Base-by-base conservation (phyloP, 2,329 filamentous ascomycete species). In the Ambrosiella cleistominuta region DNA sequence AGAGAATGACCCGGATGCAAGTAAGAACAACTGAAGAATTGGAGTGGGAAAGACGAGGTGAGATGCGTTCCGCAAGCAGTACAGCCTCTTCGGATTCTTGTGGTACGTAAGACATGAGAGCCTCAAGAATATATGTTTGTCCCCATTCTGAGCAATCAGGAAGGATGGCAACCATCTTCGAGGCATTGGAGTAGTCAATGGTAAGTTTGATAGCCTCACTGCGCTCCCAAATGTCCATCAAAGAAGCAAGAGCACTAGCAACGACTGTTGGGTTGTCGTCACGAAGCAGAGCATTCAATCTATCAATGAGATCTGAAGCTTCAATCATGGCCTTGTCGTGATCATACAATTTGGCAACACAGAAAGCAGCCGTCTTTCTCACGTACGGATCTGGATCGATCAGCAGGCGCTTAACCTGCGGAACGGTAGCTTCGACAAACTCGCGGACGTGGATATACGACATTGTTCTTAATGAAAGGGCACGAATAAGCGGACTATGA, bases 101-200 rank as follows among this genome's bases (percentile, higher is more conserved):
- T 5, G 93, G 93, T 12, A 97, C 86, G 68, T 97, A 98, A 19
- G 91, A 93, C 86, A 97, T 97, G 65, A 98, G 77, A 17, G 93
- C 90, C 72, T 98, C 93, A 7, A 98, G 78, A 58, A 98, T 97
- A 69, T 98, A 98, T 19, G 91, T 96, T 74, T 98, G 93, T 47
- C 93, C 91, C 93, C 93, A 98, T 77, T 98, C 93, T 15, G 93
- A 97, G 72, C 93, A 97, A 68, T 98, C 93, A 1, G 93, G 85
- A 27, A 98, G 71, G 61, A 98, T 97, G 49, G 93, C 89, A 40
- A 97, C 89, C 75, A 98, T 93, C 72, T 98, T 98, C 56, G 91
- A 97, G 35, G 93, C 93, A 71, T 95, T 98, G 62, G 82, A 82
- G 68, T 98, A 97, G 71, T 98, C 93, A 65, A 98, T 96, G 2